Evolutionary conservation across 495 filamentous ascomycete species (phyloP).

Genomic region (Tuber umbilicatum): DNA sequence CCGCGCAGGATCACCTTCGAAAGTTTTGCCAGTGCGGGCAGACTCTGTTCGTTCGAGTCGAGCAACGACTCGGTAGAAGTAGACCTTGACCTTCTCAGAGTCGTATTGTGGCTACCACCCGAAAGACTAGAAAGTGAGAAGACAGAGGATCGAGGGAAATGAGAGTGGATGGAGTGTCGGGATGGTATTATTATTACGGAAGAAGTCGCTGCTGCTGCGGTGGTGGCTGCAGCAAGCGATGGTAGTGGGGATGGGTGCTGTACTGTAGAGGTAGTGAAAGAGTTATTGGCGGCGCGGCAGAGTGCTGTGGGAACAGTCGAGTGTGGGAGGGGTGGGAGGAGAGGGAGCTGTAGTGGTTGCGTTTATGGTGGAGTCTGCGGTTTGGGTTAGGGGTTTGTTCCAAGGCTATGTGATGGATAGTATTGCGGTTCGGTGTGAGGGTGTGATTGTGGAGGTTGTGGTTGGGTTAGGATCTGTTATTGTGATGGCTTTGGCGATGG

Average conservation of each 20-base stretch:
- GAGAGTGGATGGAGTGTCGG: conserved; percentile 9
- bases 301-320: not conserved
- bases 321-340: not conserved
- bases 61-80: conserved; percentile 40
- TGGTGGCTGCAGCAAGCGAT: conserved; percentile 9
- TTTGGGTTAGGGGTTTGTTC: not conserved
- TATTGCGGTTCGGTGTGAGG: not conserved
- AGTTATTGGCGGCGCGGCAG: not conserved
- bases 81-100: conserved; percentile 33
- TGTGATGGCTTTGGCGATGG: conserved; percentile 9
- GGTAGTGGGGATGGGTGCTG: not conserved
- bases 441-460: not conserved
- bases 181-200: conserved; percentile 4
- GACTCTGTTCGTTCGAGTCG: conserved; percentile 32
- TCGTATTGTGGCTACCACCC: conserved; percentile 16
- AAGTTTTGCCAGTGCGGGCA: conserved; percentile 30
- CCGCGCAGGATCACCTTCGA: conserved; percentile 28
- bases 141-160: conserved; percentile 29
- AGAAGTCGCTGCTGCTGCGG: not conserved
- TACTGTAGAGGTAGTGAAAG: not conserved
- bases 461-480: conserved; percentile 1
- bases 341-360: conserved; percentile 3
- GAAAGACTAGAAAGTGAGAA: conserved; percentile 18
- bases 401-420: not conserved
- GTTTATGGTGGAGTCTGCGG: conserved; percentile 8